Conservation (phyloP, 768 basidiomycete species). For the Galerina sulciceps region DNA sequence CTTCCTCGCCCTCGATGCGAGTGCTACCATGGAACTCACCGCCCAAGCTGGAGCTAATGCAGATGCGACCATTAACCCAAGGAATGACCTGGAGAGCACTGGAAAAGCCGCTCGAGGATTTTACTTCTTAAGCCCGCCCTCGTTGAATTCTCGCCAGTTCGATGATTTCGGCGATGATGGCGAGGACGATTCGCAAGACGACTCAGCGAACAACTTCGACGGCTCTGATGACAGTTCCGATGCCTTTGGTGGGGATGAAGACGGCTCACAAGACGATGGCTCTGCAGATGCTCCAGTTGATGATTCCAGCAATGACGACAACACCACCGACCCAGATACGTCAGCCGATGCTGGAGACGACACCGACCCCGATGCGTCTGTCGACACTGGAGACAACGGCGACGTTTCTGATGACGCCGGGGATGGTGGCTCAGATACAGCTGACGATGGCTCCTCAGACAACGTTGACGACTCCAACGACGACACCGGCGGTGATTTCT, state of each 20-base stretch:
- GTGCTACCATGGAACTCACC: constrained; percentile 31
- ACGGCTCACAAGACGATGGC: neutral
- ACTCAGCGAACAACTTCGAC: too few species aligned
- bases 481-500: neutral
- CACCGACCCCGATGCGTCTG: neutral
- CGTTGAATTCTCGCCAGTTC: neutral
- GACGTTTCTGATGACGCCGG: neutral
- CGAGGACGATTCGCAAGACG: neutral
- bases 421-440: neutral
- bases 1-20: constrained; percentile 46
- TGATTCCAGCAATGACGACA: neutral
- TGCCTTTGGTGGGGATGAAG: neutral
- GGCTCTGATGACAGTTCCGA: neutral
- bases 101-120: neutral
- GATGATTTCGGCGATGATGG: neutral
- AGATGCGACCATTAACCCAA: neutral
- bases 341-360: neutral
- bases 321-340: neutral
- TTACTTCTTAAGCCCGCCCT: neutral
- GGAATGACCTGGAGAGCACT: neutral
- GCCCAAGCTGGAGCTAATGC: constrained; percentile 5
- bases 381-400: neutral
- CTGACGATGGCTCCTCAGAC: neutral
- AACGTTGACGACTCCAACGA: neutral
- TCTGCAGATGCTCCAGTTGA: neutral